Evolutionary conservation across 2,329 filamentous ascomycete genomes (phyloP).

Genomic region (Trichoderma sp.): DNA sequence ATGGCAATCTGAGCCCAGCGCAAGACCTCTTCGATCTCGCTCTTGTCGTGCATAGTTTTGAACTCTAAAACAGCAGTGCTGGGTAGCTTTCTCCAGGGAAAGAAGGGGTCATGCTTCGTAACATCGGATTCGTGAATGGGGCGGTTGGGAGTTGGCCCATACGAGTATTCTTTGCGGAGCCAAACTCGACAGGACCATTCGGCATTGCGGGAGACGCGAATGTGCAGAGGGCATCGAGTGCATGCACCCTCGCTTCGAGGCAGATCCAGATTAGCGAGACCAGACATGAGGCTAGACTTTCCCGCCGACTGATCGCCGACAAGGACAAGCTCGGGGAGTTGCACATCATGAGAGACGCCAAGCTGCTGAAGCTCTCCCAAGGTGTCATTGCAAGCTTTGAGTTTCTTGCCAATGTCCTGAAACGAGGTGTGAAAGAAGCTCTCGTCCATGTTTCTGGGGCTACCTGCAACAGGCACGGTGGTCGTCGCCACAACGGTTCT

Average conservation of each 20-base stretch:
- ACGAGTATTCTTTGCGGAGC: slow-evolving; percentile 66
- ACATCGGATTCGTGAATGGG: slow-evolving; percentile 49
- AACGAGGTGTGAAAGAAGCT: slow-evolving; percentile 48
- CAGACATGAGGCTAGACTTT: slow-evolving; percentile 71
- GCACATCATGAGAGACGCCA: slow-evolving; percentile 70
- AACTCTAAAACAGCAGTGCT: slow-evolving; percentile 57
- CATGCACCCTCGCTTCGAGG: slow-evolving; percentile 70
- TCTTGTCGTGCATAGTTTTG: slow-evolving; percentile 60
- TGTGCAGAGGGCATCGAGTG: slow-evolving; percentile 79
- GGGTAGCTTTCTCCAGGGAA: slow-evolving; percentile 62
- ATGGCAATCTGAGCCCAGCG: slow-evolving; percentile 76
- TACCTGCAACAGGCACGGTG: slow-evolving; percentile 21
- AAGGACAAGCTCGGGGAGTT: slow-evolving; percentile 76
- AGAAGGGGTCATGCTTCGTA: slow-evolving; percentile 56
- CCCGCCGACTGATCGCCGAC: slow-evolving; percentile 85
- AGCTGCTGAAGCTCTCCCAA: slow-evolving; percentile 70
- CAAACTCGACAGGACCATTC: slow-evolving; percentile 70
- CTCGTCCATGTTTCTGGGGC: slow-evolving; percentile 35
- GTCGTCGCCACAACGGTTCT: slow-evolving; percentile 26
- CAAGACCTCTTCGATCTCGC: slow-evolving; percentile 66
- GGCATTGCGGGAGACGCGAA: slow-evolving; percentile 62
- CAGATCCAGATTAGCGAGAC: slow-evolving; percentile 68
- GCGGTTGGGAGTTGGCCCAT: slow-evolving; percentile 42
- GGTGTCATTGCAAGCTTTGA: slow-evolving; percentile 66
- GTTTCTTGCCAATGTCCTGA: slow-evolving; percentile 59